These are phyloP conservation scores for Telfairia occidentalis DNA, from an alignment of 331 rosid species.

Conservation along the genomic window DNA sequence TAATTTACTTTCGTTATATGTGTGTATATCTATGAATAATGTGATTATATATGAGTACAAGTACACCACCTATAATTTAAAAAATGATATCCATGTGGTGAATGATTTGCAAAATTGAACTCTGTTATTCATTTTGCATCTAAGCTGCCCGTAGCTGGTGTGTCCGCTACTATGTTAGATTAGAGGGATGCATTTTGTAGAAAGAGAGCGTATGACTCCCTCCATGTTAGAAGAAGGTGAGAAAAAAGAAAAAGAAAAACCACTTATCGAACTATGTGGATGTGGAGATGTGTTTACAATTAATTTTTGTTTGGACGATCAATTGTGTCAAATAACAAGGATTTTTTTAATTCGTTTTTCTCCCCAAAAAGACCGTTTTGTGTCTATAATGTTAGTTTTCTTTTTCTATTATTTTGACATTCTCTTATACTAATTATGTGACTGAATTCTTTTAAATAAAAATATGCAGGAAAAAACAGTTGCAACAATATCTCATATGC, in stretches of 20 bases:
- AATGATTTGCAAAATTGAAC: background rate
- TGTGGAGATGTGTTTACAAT: background rate
- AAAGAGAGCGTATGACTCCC: background rate
- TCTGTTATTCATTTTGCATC: background rate
- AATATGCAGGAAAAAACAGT: conserved; percentile 78
- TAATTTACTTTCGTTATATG: background rate
- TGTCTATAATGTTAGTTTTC: background rate
- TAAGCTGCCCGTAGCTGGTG: background rate
- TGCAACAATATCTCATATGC: conserved; percentile 88
- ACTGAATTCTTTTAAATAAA: conserved; percentile 7
- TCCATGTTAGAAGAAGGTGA: background rate
- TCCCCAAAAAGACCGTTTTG: background rate
- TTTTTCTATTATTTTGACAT: background rate
- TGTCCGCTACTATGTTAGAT: background rate
- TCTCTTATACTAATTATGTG: background rate
- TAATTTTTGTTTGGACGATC: background rate
- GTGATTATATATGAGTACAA: background rate
- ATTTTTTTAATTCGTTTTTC: background rate
- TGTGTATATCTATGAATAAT: background rate
- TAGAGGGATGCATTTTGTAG: background rate
- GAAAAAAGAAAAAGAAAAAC: background rate
- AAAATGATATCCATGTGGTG: background rate
- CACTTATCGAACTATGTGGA: background rate
- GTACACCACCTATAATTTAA: background rate
- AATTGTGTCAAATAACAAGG: background rate